Conservation (phyloP, 805 yeast genomes). For the Clavispora santaluciae region DNA sequence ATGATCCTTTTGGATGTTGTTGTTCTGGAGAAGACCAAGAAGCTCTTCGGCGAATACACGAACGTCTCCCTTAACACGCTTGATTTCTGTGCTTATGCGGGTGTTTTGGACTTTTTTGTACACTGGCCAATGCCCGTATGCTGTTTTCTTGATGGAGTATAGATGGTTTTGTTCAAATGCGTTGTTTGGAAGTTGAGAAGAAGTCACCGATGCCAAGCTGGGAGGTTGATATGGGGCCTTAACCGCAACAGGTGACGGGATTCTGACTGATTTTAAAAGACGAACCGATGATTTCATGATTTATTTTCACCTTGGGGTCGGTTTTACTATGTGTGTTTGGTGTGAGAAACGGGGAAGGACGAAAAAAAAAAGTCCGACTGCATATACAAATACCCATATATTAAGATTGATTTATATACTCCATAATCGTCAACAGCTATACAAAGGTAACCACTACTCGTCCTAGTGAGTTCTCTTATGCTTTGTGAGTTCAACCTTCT, state of each 20-base stretch:
- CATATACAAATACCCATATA: background rate
- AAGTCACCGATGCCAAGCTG: slow-evolving; percentile 15
- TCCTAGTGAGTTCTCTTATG: slow-evolving; percentile 25
- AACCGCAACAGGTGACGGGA: slow-evolving; percentile 14
- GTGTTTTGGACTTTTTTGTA: slow-evolving; percentile 65
- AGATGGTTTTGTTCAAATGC: slow-evolving; percentile 31
- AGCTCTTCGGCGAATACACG: slow-evolving; percentile 64
- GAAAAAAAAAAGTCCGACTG: background rate
- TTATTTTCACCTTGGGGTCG: background rate
- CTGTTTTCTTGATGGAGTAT: slow-evolving; percentile 46
- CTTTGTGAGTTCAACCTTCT: slow-evolving; percentile 33
- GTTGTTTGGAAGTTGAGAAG: slow-evolving; percentile 15
- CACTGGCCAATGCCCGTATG: slow-evolving; percentile 73
- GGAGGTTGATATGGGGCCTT: slow-evolving; percentile 26
- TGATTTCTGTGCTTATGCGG: slow-evolving; percentile 67
- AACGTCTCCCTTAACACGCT: slow-evolving; percentile 66
- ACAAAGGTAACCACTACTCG: too few species aligned
- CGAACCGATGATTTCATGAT: slow-evolving; percentile 24
- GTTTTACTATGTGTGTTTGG: background rate
- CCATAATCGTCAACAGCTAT: too few species aligned
- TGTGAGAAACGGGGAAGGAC: background rate
- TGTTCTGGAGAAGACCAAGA: slow-evolving; percentile 27
- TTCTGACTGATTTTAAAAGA: slow-evolving; percentile 21
- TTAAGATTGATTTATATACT: too few species aligned
- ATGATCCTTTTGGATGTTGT: slow-evolving; percentile 25